Evolutionary conservation across 768 basidiomycete species (phyloP).

Genomic region (Hygrophorus russula): DNA sequence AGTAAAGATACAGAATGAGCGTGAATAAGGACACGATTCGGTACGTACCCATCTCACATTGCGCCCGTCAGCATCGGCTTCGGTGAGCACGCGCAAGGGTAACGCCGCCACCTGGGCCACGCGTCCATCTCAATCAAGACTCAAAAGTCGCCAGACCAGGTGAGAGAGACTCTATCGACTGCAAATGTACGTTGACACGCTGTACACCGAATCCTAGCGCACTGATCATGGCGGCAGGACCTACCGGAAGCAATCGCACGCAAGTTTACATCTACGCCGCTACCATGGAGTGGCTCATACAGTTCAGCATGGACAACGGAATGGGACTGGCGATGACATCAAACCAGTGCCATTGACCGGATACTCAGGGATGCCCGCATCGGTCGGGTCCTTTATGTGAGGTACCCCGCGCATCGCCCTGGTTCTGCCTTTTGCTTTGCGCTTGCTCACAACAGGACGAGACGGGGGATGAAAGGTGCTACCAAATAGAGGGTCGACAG

Average conservation of each 20-base stretch:
- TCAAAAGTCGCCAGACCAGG: too few relatives aligned
- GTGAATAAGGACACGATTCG: not conserved
- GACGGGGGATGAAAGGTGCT: not conserved
- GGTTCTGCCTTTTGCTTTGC: not conserved
- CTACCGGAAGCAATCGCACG: too few relatives aligned
- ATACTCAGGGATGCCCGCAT: not conserved
- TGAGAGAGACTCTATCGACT: too few relatives aligned
- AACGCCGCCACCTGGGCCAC: too few relatives aligned
- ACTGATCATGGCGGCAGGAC: too few relatives aligned
- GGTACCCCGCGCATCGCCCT: not conserved
- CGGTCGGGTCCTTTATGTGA: not conserved
- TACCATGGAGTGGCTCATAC: not conserved
- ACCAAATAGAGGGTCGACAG: not conserved
- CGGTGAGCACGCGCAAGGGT: conserved; percentile 21
- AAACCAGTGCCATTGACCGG: not conserved
- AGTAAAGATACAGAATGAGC: not conserved
- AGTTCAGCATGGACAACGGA: not conserved
- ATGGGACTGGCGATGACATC: not conserved
- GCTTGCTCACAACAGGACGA: not conserved
- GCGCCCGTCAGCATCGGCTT: conserved; percentile 11
- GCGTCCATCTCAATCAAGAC: too few relatives aligned
- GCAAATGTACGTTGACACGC: too few relatives aligned
- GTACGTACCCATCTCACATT: conserved; percentile 20
- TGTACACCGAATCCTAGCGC: too few relatives aligned
- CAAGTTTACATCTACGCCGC: not conserved